Evolutionary conservation across 2,329 filamentous ascomycete genomes (phyloP).

Genomic region (Ophiostoma ips): DNA sequence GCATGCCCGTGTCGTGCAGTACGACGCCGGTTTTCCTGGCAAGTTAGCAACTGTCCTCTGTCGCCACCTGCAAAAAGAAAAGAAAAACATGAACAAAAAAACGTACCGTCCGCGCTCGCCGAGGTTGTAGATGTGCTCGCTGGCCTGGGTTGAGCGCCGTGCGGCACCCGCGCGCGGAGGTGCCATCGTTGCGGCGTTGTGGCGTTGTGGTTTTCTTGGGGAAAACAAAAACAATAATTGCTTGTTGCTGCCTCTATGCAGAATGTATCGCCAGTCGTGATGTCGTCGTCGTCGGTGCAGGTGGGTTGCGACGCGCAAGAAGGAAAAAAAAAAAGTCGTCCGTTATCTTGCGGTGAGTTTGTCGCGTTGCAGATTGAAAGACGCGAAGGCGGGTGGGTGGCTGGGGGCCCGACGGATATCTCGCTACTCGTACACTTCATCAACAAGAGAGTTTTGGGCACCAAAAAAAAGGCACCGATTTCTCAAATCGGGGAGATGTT

Average conservation of each 20-base stretch:
- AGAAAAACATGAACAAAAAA: no score
- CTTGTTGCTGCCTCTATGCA: background rate
- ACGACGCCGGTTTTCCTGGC: slow-evolving; percentile 78
- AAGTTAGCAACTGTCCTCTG: background rate
- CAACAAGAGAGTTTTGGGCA: no score
- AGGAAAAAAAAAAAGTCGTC: background rate
- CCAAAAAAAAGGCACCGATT: no score
- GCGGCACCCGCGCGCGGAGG: slow-evolving; percentile 23
- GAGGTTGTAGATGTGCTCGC: slow-evolving; percentile 35
- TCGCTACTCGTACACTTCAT: no score
- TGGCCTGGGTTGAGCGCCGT: slow-evolving; percentile 25
- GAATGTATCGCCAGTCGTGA: background rate
- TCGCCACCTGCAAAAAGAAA: no score
- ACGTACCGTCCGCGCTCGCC: slow-evolving; percentile 35
- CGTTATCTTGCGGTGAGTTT: background rate
- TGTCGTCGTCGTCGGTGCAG: background rate
- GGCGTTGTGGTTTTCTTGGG: background rate
- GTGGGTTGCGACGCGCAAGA: background rate
- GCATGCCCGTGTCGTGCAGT: slow-evolving; percentile 60
- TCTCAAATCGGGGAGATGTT: no score
- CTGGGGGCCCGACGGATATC: no score
- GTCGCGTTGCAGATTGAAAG: background rate
- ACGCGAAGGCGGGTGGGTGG: background rate
- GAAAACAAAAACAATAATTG: no score
- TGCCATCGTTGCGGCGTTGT: slow-evolving; percentile 20